Percentiles rank a stretch among this genome's conserved stretches.
Conservation (phyloP, 306 rosid species). For the Luffa aegyptiaca region DNA sequence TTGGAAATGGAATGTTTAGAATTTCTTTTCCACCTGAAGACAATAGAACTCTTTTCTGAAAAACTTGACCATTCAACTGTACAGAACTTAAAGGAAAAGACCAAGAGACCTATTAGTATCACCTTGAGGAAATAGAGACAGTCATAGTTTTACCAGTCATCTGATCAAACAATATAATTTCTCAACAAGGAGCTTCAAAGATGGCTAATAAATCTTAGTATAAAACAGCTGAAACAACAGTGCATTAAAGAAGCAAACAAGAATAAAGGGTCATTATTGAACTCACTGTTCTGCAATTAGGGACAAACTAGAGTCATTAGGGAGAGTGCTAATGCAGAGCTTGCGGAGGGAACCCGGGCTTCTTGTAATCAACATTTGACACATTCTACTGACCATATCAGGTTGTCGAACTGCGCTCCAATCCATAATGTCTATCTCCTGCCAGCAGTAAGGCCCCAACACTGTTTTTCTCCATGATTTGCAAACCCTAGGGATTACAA, state of each 20-base stretch:
- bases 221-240: background rate
- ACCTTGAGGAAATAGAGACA: background rate
- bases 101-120: background rate
- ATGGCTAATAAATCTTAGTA: background rate
- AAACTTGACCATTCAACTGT: background rate
- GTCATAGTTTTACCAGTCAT: background rate
- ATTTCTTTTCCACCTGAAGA: background rate
- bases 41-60: background rate
- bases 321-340: slow-evolving; percentile 58
- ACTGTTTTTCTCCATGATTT: slow-evolving; percentile 79
- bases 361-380: slow-evolving; percentile 50
- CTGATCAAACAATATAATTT: background rate
- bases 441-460: slow-evolving; percentile 86
- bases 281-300: slow-evolving; percentile 86
- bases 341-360: slow-evolving; percentile 70
- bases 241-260: background rate
- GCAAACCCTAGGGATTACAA: slow-evolving; percentile 82
- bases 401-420: slow-evolving; percentile 54
- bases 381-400: slow-evolving; percentile 47
- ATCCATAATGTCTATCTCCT: slow-evolving; percentile 77
- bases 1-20: background rate
- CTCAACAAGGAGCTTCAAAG: background rate
- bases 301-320: slow-evolving; percentile 43
- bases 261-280: background rate
- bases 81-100: background rate